Conservation (phyloP, 2,329 filamentous ascomycete genomes). For the Plenodomus biglobosus region DNA sequence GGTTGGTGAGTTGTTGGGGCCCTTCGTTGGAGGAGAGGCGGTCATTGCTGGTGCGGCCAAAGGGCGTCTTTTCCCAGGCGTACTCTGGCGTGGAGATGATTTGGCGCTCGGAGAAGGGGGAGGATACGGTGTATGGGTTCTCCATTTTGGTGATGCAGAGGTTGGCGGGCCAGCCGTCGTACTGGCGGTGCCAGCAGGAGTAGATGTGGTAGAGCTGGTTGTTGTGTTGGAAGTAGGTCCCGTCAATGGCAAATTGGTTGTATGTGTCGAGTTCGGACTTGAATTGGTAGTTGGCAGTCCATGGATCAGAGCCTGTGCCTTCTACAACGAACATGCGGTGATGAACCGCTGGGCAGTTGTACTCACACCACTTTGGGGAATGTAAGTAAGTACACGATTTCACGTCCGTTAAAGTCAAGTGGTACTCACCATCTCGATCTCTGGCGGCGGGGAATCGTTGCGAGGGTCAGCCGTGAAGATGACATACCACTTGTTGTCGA, state of each 20-base stretch:
- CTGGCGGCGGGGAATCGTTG: conserved; percentile 50
- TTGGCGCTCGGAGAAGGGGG: conserved; percentile 50
- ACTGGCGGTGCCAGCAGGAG: conserved; percentile 47
- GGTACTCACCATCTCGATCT: conserved; percentile 45
- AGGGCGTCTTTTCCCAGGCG: conserved; percentile 56
- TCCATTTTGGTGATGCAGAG: conserved; percentile 55
- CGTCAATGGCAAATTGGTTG: conserved; percentile 58
- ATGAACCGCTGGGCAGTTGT: conserved; percentile 53
- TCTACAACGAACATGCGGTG: conserved; percentile 57
- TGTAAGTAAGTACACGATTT: neutral
- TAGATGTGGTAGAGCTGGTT: conserved; percentile 44
- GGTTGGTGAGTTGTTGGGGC: conserved; percentile 54
- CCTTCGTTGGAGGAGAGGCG: conserved; percentile 55
- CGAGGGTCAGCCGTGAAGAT: conserved; percentile 57
- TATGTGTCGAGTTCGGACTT: conserved; percentile 54
- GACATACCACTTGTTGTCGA: conserved; percentile 53
- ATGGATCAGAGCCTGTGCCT: conserved; percentile 48
- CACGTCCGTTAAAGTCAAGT: neutral
- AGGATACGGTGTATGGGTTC: conserved; percentile 52
- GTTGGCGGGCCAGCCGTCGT: conserved; percentile 55
- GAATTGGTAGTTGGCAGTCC: conserved; percentile 49
- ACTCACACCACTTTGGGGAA: conserved; percentile 43
- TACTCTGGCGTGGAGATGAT: conserved; percentile 53
- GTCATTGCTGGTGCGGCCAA: conserved; percentile 50
- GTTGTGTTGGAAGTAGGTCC: conserved; percentile 54